phyloP scores from a whole-genome alignment of 768 basidiomycete species.

The Serpula lacrymans region DNA sequence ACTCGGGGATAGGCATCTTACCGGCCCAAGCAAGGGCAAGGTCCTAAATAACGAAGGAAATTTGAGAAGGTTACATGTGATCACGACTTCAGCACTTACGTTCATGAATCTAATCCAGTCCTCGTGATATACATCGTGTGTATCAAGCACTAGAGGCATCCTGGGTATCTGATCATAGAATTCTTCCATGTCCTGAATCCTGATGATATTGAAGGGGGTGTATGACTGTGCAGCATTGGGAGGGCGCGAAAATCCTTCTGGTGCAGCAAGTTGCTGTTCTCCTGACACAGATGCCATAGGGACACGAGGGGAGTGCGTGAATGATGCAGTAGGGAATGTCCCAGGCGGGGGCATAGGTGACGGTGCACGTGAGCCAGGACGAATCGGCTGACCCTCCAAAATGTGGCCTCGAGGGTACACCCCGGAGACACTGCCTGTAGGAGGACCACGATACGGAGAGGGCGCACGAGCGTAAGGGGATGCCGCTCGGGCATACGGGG shows the following conservation, averaged over 20 bases:
- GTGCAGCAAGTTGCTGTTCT: constrained; percentile 49
- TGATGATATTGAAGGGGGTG: constrained; percentile 66
- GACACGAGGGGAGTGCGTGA: constrained; percentile 27
- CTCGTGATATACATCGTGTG: constrained; percentile 74
- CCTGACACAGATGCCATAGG: constrained; percentile 13
- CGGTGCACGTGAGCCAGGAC: constrained; percentile 41
- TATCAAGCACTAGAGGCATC: constrained; percentile 67
- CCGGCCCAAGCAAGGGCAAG: constrained; percentile 73
- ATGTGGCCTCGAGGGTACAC: constrained; percentile 59
- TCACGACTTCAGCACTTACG: constrained; percentile 37
- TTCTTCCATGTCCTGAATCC: constrained; percentile 75
- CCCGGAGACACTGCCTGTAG: constrained; percentile 11
- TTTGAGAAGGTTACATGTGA: neutral
- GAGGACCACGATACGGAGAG: constrained; percentile 24
- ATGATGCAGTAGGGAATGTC: constrained; percentile 24
- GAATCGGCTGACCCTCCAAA: constrained; percentile 52
- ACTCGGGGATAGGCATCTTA: constrained; percentile 61
- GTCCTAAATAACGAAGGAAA: constrained; percentile 43
- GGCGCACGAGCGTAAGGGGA: constrained; percentile 29
- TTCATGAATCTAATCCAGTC: constrained; percentile 82
- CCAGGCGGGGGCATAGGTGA: constrained; percentile 49
- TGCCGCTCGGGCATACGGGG: constrained; percentile 22
- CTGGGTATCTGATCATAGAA: constrained; percentile 63
- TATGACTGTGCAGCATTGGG: constrained; percentile 66
- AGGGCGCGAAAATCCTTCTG: constrained; percentile 73